phyloP scores from a whole-genome alignment of 73 alveolate genomes.

The Stentor coeruleus region DNA sequence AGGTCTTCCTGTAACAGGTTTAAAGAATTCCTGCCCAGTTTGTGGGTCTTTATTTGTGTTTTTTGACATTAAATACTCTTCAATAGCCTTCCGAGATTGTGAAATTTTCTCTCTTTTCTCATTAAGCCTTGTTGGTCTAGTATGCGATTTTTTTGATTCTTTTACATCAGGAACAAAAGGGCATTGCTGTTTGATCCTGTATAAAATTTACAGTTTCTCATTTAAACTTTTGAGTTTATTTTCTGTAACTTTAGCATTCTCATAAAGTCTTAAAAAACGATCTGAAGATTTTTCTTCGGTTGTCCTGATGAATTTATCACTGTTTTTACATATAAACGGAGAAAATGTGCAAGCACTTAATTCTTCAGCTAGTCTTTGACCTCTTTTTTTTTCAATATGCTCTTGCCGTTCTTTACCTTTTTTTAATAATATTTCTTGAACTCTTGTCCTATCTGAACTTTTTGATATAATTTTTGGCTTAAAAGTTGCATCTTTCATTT shows the following conservation, averaged over 20 bases:
- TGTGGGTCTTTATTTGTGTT: not conserved
- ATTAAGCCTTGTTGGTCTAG: not conserved
- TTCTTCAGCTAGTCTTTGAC: not conserved
- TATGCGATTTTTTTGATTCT: not conserved
- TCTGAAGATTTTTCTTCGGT: not conserved
- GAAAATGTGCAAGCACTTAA: conserved; percentile 14
- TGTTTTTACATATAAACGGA: not conserved
- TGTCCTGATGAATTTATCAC: not conserved
- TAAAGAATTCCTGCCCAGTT: conserved; percentile 1
- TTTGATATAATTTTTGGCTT: conserved; percentile 8
- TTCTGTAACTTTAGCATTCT: not conserved
- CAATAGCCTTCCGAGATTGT: not conserved
- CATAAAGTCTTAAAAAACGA: not conserved
- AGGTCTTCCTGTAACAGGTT: conserved; percentile 9
- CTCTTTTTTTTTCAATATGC: conserved; percentile 3
- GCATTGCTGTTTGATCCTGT: not conserved
- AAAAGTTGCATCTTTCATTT: not conserved
- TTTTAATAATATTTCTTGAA: not conserved
- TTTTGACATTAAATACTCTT: not conserved
- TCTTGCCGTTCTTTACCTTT: not conserved
- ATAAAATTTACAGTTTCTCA: not conserved
- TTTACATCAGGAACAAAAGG: conserved; percentile 16
- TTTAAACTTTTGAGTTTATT: not conserved
- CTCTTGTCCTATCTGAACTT: not conserved
- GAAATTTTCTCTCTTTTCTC: not conserved